Conservation (phyloP, 177 flowering plant genomes). For the Viscum album region DNA sequence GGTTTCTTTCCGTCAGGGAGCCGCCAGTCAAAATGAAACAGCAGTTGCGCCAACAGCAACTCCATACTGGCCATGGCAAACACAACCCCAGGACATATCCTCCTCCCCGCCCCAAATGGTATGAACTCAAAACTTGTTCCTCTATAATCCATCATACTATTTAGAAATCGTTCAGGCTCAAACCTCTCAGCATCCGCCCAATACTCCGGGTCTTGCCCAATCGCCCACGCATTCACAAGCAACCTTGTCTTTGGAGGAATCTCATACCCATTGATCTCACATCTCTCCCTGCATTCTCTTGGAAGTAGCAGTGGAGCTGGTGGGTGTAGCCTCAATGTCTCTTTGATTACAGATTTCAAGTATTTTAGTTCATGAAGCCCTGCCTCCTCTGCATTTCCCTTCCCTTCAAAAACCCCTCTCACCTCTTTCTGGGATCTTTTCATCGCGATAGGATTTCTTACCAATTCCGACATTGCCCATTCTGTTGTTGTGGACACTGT, state of each 20-base stretch:
- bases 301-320: not conserved
- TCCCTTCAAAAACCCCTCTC: not conserved
- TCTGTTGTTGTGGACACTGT: not conserved
- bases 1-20: not conserved
- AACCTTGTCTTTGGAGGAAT: not conserved
- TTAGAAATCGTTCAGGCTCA: slow-evolving; percentile 5
- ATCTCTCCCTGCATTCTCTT: not conserved
- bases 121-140: slow-evolving; percentile 7
- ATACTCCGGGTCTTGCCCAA: slow-evolving; percentile 5
- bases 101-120: slow-evolving; percentile 9
- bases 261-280: not conserved
- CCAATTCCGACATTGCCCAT: slow-evolving; percentile 17
- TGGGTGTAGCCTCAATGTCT: not conserved
- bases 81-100: not conserved
- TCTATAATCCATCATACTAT: not conserved
- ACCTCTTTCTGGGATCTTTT: not conserved
- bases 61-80: slow-evolving; percentile 1
- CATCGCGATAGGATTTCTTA: slow-evolving; percentile 2
- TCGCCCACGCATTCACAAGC: slow-evolving; percentile 1
- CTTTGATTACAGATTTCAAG: not conserved
- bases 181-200: slow-evolving; percentile 7
- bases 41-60: not conserved
- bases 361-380: not conserved
- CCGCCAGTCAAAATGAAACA: slow-evolving; percentile 5
- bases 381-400: not conserved